phyloP scores from a whole-genome alignment of 495 filamentous ascomycete genomes.

The Neurospora sp. region DNA sequence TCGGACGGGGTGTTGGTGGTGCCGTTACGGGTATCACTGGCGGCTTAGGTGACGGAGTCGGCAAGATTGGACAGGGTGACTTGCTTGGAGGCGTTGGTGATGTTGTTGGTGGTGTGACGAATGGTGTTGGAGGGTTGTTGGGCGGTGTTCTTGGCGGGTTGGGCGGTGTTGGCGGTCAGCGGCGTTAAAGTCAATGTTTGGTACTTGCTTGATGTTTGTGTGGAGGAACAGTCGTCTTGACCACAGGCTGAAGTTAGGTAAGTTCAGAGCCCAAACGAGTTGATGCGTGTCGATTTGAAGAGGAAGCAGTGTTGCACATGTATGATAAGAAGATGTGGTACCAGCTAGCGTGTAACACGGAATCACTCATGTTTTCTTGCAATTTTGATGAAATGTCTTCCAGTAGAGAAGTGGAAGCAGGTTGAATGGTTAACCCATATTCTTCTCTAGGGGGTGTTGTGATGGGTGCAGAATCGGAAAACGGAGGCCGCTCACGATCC shows the following conservation, averaged over 20 bases:
- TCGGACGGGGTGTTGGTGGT: conserved; percentile 13
- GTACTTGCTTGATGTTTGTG: background rate
- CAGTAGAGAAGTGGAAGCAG: background rate
- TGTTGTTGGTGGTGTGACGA: conserved; percentile 14
- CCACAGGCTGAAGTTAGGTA: background rate
- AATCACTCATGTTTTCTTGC: background rate
- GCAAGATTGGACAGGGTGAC: conserved; percentile 17
- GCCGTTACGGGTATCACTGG: conserved; percentile 15
- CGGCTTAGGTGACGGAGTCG: conserved; percentile 13
- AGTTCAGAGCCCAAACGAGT: background rate
- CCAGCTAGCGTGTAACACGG: background rate
- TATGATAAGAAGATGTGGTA: background rate
- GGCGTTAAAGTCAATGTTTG: background rate
- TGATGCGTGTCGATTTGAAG: background rate
- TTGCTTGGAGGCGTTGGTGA: conserved; percentile 15
- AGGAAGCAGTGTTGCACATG: background rate
- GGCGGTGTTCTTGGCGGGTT: conserved; percentile 14
- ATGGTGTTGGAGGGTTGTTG: conserved; percentile 14
- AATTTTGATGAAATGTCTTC: background rate
- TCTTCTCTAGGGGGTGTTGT: too few relatives aligned
- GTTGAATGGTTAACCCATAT: background rate
- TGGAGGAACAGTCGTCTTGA: background rate
- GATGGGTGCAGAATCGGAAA: too few relatives aligned
- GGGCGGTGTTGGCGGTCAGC: background rate
- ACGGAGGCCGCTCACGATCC: background rate